phyloP scores from a whole-genome alignment of 192 early-diverging fungal species.

The Umbelopsis isabellina region DNA sequence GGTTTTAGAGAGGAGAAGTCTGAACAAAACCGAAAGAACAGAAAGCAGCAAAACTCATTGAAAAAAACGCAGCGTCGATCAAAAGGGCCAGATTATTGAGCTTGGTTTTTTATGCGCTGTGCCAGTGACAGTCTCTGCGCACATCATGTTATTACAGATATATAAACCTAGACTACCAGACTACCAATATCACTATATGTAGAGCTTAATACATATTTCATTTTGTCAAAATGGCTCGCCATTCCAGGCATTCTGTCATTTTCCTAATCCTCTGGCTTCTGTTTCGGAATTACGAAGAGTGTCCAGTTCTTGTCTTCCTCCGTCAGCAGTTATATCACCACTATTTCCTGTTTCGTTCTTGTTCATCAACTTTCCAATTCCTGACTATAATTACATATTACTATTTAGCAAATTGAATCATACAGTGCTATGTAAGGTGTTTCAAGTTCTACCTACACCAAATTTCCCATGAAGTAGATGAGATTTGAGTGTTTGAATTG shows the following conservation, averaged over 20 bases:
- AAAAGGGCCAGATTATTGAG: constrained; percentile 46
- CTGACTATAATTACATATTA: background rate
- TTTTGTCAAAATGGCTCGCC: background rate
- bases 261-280: constrained; percentile 2
- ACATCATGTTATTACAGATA: too few relatives aligned
- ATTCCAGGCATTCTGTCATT: background rate
- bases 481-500: constrained; percentile 1
- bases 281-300: background rate
- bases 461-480: constrained; percentile 9
- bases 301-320: constrained; percentile 8
- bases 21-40: constrained; percentile 57
- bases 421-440: background rate
- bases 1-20: constrained; percentile 31
- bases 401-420: background rate
- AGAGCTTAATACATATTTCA: background rate
- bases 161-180: background rate
- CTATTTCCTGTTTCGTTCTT: background rate
- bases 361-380: constrained; percentile 1
- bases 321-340: background rate
- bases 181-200: background rate
- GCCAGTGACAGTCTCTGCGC: too few relatives aligned
- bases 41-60: constrained; percentile 66
- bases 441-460: background rate
- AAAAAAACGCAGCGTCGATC: constrained; percentile 67
- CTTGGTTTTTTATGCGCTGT: too few relatives aligned